These are phyloP conservation scores for Pyrenochaeta sp. DNA, from an alignment of 2,329 filamentous ascomycete genomes.

Conservation along the genomic window DNA sequence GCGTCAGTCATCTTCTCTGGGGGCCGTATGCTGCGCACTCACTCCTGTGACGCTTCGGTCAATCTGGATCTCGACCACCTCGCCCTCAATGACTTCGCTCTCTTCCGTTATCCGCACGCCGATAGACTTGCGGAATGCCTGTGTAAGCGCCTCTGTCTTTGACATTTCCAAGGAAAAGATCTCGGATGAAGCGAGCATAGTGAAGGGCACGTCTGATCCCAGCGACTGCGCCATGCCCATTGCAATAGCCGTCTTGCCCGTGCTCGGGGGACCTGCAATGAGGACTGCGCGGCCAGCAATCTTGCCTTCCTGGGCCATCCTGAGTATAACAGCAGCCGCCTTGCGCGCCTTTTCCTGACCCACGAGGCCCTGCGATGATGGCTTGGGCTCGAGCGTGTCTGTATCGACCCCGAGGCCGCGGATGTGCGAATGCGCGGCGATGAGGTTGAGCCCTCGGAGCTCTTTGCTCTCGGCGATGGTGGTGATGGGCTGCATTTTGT, in stretches of 20 bases:
- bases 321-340: constrained; percentile 92
- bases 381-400: constrained; percentile 86
- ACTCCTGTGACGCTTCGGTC: constrained; percentile 93
- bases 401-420: constrained; percentile 92
- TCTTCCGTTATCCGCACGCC: constrained; percentile 98
- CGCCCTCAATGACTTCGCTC: constrained; percentile 98
- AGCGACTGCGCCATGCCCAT: constrained; percentile 99
- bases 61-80: constrained; percentile 98
- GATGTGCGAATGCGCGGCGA: constrained; percentile 98
- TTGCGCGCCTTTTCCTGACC: constrained; percentile 97
- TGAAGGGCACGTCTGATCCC: constrained; percentile 93
- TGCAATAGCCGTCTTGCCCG: constrained; percentile 96
- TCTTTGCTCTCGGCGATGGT: constrained; percentile 96
- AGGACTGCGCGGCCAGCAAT: constrained; percentile 94
- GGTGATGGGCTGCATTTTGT: constrained; percentile 60
- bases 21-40: constrained; percentile 22
- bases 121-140: constrained; percentile 98
- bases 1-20: constrained; percentile 14
- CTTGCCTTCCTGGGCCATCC: constrained; percentile 99
- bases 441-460: constrained; percentile 94
- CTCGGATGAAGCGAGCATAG: constrained; percentile 91
- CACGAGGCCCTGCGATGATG: constrained; percentile 88
- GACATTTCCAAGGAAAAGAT: constrained; percentile 99
- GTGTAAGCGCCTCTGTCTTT: constrained; percentile 96
- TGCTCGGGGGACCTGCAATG: constrained; percentile 94